phyloP scores from a whole-genome alignment of 768 basidiomycete genomes.

The Asterophora lycoperdoides region DNA sequence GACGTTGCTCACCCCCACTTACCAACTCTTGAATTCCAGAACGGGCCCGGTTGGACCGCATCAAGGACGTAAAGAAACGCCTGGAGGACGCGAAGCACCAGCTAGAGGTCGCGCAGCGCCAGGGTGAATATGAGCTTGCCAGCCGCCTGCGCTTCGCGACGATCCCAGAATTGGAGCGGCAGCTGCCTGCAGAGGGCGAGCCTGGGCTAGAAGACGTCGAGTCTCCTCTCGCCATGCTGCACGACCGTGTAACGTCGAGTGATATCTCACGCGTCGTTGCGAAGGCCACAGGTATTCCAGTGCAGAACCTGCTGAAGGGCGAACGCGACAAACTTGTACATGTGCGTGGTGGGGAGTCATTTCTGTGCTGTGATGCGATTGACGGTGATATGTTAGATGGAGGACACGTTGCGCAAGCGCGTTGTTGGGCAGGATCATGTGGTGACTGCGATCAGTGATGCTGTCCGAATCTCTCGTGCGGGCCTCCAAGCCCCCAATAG shows the following conservation, averaged over 20 bases:
- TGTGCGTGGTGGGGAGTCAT: constrained; percentile 39
- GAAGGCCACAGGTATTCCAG: constrained; percentile 86
- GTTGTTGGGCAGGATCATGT: constrained; percentile 93
- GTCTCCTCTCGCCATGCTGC: constrained; percentile 60
- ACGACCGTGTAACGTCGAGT: constrained; percentile 83
- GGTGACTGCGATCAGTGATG: constrained; percentile 80
- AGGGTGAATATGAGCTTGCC: constrained; percentile 82
- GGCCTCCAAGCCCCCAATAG: constrained; percentile 85
- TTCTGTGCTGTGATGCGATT: constrained; percentile 1
- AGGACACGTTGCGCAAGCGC: constrained; percentile 63
- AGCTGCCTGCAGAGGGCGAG: constrained; percentile 60
- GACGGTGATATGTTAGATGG: constrained; percentile 59
- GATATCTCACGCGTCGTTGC: constrained; percentile 89
- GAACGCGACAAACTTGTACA: constrained; percentile 88
- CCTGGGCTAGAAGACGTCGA: constrained; percentile 34
- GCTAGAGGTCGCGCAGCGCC: constrained; percentile 83
- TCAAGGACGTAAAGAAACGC: constrained; percentile 67
- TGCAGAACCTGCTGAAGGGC: constrained; percentile 82
- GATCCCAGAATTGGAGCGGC: constrained; percentile 75
- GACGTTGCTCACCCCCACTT: background rate
- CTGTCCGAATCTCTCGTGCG: constrained; percentile 88
- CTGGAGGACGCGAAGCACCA: constrained; percentile 83
- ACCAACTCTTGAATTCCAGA: constrained; percentile 35
- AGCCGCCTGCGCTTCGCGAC: constrained; percentile 79
- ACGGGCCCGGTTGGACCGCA: constrained; percentile 60